These are phyloP conservation scores for Cercospora brassicicola DNA, from an alignment of 2,329 filamentous ascomycete species.

Conservation along the genomic window DNA sequence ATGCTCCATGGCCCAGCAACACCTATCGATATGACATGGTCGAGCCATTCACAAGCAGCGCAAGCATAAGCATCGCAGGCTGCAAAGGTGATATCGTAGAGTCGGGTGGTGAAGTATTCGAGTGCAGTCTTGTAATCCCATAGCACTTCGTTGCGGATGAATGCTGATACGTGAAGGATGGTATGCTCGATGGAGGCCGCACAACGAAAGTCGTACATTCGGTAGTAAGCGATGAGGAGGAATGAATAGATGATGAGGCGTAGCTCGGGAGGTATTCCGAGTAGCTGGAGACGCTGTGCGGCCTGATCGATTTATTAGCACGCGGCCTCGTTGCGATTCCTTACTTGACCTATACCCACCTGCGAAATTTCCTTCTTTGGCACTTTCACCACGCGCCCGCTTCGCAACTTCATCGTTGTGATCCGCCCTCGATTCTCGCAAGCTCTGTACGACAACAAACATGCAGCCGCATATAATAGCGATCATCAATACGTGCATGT, in stretches of 20 bases:
- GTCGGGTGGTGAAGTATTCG: background rate
- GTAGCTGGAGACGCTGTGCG: background rate
- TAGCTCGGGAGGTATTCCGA: background rate
- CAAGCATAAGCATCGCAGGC: background rate
- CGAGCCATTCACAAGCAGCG: background rate
- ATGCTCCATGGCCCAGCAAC: background rate
- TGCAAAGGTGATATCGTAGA: background rate
- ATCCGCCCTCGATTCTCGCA: background rate
- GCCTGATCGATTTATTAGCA: background rate
- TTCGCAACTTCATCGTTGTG: background rate
- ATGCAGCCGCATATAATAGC: background rate
- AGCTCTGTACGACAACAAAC: background rate
- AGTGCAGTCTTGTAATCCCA: background rate
- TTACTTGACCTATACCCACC: background rate
- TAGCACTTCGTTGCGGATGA: background rate
- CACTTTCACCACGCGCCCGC: background rate
- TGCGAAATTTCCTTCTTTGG: background rate
- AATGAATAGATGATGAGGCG: background rate
- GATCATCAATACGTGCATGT: background rate
- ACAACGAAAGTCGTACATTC: background rate
- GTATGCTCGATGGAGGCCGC: background rate
- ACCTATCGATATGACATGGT: background rate
- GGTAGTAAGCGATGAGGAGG: background rate
- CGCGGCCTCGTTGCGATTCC: background rate
- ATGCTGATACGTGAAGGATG: background rate